These are phyloP conservation scores for Gnaphalium uliginosum DNA, from an alignment of 129 eudicot species.

Conservation along the genomic window DNA sequence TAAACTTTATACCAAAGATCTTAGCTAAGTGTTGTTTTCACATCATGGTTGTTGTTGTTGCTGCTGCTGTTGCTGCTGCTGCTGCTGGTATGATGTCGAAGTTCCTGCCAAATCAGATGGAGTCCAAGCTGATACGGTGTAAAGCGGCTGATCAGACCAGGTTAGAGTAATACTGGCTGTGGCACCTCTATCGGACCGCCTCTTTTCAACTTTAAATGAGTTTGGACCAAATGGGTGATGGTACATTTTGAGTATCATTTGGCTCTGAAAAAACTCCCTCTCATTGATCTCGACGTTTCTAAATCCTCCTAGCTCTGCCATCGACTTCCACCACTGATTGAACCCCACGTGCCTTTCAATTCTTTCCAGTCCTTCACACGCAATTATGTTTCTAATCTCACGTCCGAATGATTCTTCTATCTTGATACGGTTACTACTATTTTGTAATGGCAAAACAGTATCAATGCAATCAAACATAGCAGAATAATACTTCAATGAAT, in stretches of 20 bases:
- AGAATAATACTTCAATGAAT: constrained; percentile 71
- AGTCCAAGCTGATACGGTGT: constrained; percentile 82
- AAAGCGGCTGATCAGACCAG: constrained; percentile 84
- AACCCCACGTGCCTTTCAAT: constrained; percentile 72
- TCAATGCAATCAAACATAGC: constrained; percentile 79
- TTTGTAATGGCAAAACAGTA: constrained; percentile 55
- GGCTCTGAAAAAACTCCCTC: constrained; percentile 75
- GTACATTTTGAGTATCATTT: constrained; percentile 81
- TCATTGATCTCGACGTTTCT: constrained; percentile 50
- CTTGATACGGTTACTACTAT: constrained; percentile 55
- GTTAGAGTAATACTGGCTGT: constrained; percentile 51
- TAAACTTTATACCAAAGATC: constrained; percentile 39
- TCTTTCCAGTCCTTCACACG: constrained; percentile 92
- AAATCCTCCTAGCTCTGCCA: constrained; percentile 69
- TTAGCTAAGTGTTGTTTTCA: neutral
- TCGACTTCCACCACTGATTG: constrained; percentile 57
- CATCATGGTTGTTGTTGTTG: constrained; percentile 10
- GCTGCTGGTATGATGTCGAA: constrained; percentile 46
- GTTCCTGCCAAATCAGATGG: constrained; percentile 52
- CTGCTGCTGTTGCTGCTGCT: neutral
- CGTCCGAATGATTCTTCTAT: constrained; percentile 77
- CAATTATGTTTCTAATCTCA: constrained; percentile 77
- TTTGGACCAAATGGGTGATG: constrained; percentile 29
- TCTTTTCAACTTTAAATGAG: constrained; percentile 50
- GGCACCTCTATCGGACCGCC: constrained; percentile 32